phyloP scores from a whole-genome alignment of 495 filamentous ascomycete species.

The Podospora sp. region DNA sequence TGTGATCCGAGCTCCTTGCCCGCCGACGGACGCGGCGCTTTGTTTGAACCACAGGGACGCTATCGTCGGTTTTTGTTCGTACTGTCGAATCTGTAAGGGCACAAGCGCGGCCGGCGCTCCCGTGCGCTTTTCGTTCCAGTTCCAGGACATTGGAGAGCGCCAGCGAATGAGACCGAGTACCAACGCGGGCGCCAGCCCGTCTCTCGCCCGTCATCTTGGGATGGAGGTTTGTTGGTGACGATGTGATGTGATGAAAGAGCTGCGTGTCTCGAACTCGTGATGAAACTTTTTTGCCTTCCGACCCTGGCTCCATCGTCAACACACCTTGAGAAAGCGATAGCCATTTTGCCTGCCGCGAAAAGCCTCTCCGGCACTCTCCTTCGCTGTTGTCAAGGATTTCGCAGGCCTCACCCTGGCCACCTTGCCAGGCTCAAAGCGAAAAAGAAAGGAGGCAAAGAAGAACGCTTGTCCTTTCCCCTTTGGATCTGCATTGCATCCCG shows the following conservation, averaged over 20 bases:
- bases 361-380: neutral
- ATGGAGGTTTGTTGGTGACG: neutral
- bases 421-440: conserved; percentile 4
- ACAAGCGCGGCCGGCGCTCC: conserved; percentile 5
- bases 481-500: conserved; percentile 15
- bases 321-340: neutral
- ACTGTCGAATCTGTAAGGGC: neutral
- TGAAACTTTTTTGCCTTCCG: conserved; percentile 5
- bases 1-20: neutral
- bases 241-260: conserved; percentile 8
- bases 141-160: conserved; percentile 1
- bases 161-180: conserved; percentile 20
- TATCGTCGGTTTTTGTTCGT: neutral
- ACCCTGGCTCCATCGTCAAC: neutral
- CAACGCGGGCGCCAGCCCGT: conserved; percentile 10
- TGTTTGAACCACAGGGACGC: neutral
- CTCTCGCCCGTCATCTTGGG: neutral
- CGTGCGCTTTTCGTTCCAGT: conserved; percentile 2
- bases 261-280: conserved; percentile 2
- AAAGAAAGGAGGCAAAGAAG: conserved; percentile 10
- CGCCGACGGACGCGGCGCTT: neutral
- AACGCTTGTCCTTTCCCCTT: conserved; percentile 17
- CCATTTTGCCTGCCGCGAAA: neutral
- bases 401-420: neutral
- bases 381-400: neutral